These are phyloP conservation scores for Coniochaeta hoffmannii DNA, from an alignment of 2,329 filamentous ascomycete genomes.

Conservation along the genomic window DNA sequence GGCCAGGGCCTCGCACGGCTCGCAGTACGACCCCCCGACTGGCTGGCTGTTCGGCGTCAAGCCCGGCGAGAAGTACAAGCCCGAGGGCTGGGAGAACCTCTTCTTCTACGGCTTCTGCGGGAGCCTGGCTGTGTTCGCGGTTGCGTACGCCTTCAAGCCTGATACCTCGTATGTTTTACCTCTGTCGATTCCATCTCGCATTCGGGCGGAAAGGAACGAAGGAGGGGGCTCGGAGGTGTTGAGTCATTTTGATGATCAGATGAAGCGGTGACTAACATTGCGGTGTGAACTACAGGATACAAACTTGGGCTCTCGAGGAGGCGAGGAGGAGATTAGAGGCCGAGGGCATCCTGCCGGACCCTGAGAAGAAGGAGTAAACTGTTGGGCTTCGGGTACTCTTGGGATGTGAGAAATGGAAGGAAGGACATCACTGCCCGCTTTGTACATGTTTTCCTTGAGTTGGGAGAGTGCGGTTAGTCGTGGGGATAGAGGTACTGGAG, in stretches of 20 bases:
- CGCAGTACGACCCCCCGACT: slow-evolving; percentile 79
- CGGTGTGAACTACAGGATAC: slow-evolving; percentile 59
- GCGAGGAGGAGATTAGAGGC: slow-evolving; percentile 89
- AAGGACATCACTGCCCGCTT: background rate
- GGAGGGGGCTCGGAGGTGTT: background rate
- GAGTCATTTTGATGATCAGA: slow-evolving; percentile 16
- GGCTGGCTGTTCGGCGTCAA: slow-evolving; percentile 94
- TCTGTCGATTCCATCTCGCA: slow-evolving; percentile 3
- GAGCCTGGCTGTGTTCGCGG: slow-evolving; percentile 61
- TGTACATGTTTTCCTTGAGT: slow-evolving; percentile 1
- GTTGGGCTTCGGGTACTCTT: background rate
- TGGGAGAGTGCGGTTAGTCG: background rate
- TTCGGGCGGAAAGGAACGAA: background rate
- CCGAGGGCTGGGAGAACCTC: slow-evolving; percentile 91
- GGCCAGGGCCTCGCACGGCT: slow-evolving; percentile 49
- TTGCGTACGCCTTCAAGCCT: slow-evolving; percentile 93
- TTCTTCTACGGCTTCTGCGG: slow-evolving; percentile 83
- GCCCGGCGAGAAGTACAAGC: slow-evolving; percentile 90
- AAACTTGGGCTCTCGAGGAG: slow-evolving; percentile 98
- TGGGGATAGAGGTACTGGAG: background rate
- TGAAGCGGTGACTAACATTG: background rate
- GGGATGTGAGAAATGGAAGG: background rate
- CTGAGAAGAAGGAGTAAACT: slow-evolving; percentile 38
- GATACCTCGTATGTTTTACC: slow-evolving; percentile 82
- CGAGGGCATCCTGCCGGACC: slow-evolving; percentile 87